These are phyloP conservation scores for Cyclaneusma minus DNA, from an alignment of 2,329 filamentous ascomycete genomes.

Conservation along the genomic window DNA sequence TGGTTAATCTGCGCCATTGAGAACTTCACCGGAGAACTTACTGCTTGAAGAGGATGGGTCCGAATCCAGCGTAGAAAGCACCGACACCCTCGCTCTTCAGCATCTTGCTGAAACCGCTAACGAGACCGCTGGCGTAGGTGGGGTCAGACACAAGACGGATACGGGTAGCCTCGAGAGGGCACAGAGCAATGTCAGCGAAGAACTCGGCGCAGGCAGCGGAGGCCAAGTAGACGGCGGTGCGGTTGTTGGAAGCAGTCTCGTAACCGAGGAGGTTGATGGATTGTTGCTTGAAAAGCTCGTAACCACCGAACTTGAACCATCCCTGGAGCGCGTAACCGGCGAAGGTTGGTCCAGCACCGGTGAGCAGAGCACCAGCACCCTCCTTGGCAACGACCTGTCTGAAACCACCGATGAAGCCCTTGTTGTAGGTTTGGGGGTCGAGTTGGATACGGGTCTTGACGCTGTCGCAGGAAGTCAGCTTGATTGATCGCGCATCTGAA, in stretches of 20 bases:
- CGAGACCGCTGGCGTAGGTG: constrained; percentile 65
- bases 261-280: constrained; percentile 66
- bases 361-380: constrained; percentile 74
- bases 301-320: constrained; percentile 86
- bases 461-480: constrained; percentile 27
- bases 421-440: constrained; percentile 79
- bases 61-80: constrained; percentile 85
- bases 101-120: constrained; percentile 74
- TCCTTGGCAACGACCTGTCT: constrained; percentile 70
- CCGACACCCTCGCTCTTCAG: constrained; percentile 66
- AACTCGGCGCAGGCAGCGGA: constrained; percentile 50
- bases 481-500: constrained; percentile 1
- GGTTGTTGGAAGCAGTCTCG: constrained; percentile 64
- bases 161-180: constrained; percentile 84
- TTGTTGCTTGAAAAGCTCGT: constrained; percentile 94
- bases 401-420: constrained; percentile 74
- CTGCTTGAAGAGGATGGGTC: constrained; percentile 73
- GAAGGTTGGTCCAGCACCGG: constrained; percentile 71
- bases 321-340: constrained; percentile 92
- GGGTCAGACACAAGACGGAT: constrained; percentile 86
- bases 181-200: constrained; percentile 68
- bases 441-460: constrained; percentile 95
- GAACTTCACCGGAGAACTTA: constrained; percentile 22
- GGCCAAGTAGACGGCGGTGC: constrained; percentile 67
- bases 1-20: constrained; percentile 6